phyloP scores from a whole-genome alignment of 148 eudicot species.

The Polygonum maritimum region DNA sequence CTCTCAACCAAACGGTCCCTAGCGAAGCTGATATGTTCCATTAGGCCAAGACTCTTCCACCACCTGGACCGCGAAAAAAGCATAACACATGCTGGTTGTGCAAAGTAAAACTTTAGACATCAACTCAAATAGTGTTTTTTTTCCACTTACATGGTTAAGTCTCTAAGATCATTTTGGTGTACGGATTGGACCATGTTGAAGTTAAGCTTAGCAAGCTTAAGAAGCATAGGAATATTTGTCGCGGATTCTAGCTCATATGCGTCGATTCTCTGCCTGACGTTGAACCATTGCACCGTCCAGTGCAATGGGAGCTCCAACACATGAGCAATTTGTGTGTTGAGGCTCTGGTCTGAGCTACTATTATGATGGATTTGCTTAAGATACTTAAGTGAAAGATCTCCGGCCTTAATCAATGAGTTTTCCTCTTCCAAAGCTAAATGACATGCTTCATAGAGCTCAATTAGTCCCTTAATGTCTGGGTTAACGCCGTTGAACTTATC shows the following conservation, averaged over 20 bases:
- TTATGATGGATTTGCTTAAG: constrained; percentile 4
- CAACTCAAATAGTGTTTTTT: too few species aligned
- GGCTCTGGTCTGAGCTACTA: neutral
- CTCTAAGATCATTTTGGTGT: constrained; percentile 34
- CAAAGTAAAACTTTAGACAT: neutral
- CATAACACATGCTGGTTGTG: neutral
- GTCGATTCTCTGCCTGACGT: constrained; percentile 27
- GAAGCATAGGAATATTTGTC: constrained; percentile 10
- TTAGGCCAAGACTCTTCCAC: constrained; percentile 44
- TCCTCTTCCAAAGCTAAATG: constrained; percentile 23
- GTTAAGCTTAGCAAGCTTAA: constrained; percentile 27
- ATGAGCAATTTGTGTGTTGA: constrained; percentile 8
- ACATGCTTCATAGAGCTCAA: constrained; percentile 34
- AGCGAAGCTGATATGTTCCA: constrained; percentile 23
- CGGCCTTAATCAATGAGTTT: constrained; percentile 18
- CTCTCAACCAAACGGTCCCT: constrained; percentile 46
- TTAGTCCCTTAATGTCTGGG: constrained; percentile 9
- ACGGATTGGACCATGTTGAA: constrained; percentile 40
- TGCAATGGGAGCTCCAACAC: constrained; percentile 23
- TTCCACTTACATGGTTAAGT: constrained; percentile 20
- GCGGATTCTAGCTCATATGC: constrained; percentile 3
- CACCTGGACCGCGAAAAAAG: constrained; percentile 22
- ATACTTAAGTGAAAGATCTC: neutral
- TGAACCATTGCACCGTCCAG: constrained; percentile 33
- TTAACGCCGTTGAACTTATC: neutral